phyloP scores from a whole-genome alignment of 352 stramenopile genomes.

The Albugo laibachii region DNA sequence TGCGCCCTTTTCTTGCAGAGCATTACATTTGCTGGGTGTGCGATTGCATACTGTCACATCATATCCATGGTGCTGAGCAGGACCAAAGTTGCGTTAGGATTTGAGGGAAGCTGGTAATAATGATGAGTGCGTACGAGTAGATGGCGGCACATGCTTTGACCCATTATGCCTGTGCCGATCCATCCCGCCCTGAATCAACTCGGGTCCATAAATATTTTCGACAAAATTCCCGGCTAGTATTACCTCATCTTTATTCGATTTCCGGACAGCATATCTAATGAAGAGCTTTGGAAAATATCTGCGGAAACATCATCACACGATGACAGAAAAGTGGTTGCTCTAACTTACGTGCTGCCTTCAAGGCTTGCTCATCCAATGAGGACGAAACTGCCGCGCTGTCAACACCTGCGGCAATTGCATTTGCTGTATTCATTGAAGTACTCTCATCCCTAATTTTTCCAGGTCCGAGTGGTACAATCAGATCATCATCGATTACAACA shows the following conservation, averaged over 20 bases:
- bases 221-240: slow-evolving; percentile 35
- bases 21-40: slow-evolving; percentile 61
- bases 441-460: slow-evolving; percentile 26
- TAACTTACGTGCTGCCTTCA: slow-evolving; percentile 26
- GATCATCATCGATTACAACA: slow-evolving; percentile 70
- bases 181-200: slow-evolving; percentile 36
- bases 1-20: slow-evolving; percentile 52
- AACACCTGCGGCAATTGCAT: slow-evolving; percentile 8
- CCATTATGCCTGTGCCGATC: slow-evolving; percentile 79
- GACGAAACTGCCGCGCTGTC: slow-evolving; percentile 15
- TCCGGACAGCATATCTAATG: slow-evolving; percentile 29
- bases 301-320: too few relatives aligned
- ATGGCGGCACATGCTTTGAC: slow-evolving; percentile 74
- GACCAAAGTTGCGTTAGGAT: neutral
- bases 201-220: slow-evolving; percentile 22
- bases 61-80: slow-evolving; percentile 50
- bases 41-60: slow-evolving; percentile 76
- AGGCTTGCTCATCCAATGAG: slow-evolving; percentile 27
- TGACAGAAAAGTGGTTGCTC: neutral
- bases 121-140: slow-evolving; percentile 33
- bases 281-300: slow-evolving; percentile 37
- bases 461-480: slow-evolving; percentile 26
- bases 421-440: neutral
- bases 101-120: neutral
- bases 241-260: slow-evolving; percentile 25